Percentiles rank a stretch among this genome's conserved stretches.
Conservation (phyloP, 306 rosid genomes). For the Ammopiptanthus mongolicus region DNA sequence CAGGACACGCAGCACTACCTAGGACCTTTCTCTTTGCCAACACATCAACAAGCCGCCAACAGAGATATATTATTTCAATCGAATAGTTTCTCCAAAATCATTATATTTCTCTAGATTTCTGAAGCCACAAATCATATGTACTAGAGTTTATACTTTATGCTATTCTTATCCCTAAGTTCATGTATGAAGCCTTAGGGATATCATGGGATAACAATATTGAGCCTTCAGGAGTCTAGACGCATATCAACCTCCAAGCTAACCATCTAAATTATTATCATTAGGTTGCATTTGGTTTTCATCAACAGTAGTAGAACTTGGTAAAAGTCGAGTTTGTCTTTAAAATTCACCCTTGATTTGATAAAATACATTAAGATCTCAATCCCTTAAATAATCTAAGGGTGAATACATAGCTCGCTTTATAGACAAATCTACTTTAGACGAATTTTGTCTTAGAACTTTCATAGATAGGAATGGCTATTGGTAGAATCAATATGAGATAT, state of each 20-base stretch:
- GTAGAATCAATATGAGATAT: not conserved
- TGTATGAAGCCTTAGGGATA: not conserved
- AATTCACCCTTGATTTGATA: too few species aligned
- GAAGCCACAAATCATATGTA: too few species aligned
- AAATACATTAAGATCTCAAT: too few species aligned
- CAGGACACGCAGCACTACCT: constrained; percentile 16
- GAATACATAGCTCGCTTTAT: too few species aligned
- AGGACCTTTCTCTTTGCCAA: not conserved
- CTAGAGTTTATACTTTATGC: not conserved
- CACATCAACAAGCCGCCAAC: too few species aligned
- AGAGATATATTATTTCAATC: too few species aligned
- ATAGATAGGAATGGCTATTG: not conserved
- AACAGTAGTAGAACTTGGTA: not conserved
- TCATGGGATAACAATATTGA: not conserved
- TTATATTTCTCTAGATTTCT: too few species aligned
- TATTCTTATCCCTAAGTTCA: not conserved
- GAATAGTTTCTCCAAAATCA: not conserved
- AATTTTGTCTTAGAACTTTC: too few species aligned
- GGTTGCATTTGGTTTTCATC: not conserved
- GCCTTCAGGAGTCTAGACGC: not conserved
- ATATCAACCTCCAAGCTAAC: not conserved
- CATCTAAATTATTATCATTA: not conserved
- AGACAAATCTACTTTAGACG: too few species aligned
- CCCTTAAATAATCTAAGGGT: too few species aligned
- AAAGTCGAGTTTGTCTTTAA: too few species aligned